Evolutionary conservation across 2,329 filamentous ascomycete genomes (phyloP).

Genomic region (Teratosphaeria destructans): DNA sequence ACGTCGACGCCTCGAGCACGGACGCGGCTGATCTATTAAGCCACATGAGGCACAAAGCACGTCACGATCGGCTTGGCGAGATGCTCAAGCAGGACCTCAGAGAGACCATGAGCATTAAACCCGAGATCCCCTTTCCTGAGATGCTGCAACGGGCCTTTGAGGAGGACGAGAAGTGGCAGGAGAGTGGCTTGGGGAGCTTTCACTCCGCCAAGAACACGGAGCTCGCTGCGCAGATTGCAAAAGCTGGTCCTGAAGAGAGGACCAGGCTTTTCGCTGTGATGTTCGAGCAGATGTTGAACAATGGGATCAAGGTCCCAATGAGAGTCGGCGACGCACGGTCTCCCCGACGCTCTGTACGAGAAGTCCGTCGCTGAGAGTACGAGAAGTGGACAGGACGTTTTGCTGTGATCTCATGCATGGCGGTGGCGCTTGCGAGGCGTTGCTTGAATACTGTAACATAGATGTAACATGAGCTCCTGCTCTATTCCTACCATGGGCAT

Average conservation of each 20-base stretch:
- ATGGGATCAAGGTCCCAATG: conserved; percentile 17
- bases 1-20: neutral
- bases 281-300: conserved; percentile 11
- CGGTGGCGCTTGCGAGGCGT: neutral
- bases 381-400: neutral
- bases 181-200: conserved; percentile 4
- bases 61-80: neutral
- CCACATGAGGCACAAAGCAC: neutral
- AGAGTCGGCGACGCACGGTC: conserved; percentile 6
- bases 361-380: neutral
- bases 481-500: neutral
- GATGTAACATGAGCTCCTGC: neutral
- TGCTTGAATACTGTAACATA: neutral
- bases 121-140: conserved; percentile 7
- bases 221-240: neutral
- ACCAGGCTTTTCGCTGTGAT: conserved; percentile 1
- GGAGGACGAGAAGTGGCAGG: conserved; percentile 15
- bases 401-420: conserved; percentile 2
- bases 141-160: conserved; percentile 13
- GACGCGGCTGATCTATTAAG: neutral
- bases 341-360: neutral
- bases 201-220: neutral
- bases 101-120: conserved; percentile 4
- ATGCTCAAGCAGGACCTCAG: conserved; percentile 2
- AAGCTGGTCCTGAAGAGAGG: neutral